Evolutionary conservation across 73 alveolate species (phyloP).

Genomic region (Tetrahymena thermophila): DNA sequence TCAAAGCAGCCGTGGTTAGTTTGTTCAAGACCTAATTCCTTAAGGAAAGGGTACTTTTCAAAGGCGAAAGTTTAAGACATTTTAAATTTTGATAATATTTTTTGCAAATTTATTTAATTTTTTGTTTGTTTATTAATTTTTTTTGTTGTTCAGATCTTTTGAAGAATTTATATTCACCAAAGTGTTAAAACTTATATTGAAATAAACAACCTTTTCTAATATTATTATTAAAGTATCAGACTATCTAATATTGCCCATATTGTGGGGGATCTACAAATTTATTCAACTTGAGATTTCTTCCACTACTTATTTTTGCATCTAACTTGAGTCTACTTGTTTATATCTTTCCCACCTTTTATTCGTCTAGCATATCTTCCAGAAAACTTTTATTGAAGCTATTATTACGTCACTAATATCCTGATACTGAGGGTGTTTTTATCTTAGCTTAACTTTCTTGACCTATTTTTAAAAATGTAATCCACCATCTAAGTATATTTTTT

Average conservation of each 20-base stretch:
- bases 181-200: not conserved
- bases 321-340: not conserved
- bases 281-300: not conserved
- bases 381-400: not conserved
- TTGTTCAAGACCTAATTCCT: conserved; percentile 60
- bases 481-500: not conserved
- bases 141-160: not conserved
- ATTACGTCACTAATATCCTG: not conserved
- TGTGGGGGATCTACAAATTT: not conserved
- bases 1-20: conserved; percentile 59
- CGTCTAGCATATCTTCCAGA: not conserved
- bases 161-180: not conserved
- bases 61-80: conserved; percentile 14
- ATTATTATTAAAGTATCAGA: no score
- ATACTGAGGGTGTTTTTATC: not conserved
- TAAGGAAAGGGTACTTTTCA: conserved; percentile 63
- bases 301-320: not conserved
- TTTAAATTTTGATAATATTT: not conserved
- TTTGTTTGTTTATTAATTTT: not conserved
- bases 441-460: not conserved
- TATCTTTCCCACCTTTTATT: not conserved
- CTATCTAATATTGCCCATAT: not conserved
- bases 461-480: not conserved
- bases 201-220: not conserved
- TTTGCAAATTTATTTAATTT: not conserved